Base-by-base conservation (phyloP, 2,329 filamentous ascomycete genomes). In the Amylocarpus encephaloides region DNA sequence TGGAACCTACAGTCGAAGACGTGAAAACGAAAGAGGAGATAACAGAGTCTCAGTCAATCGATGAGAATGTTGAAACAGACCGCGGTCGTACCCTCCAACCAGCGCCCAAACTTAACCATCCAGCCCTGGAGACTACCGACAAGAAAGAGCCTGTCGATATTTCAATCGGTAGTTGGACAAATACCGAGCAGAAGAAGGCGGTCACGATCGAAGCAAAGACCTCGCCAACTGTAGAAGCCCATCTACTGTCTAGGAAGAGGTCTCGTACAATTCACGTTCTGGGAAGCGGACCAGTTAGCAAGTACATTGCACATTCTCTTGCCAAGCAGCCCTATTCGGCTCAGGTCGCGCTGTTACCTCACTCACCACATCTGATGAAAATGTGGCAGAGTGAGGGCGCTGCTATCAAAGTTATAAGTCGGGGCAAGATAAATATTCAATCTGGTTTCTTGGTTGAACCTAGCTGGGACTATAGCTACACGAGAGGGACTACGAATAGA, bases 261-360 rank as follows among this genome's bases (percentile, higher is more conserved):
- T 15, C 45, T n/a, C 15, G 64, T 52, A 69, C 73, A 58, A 75
- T 85, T 61, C 74, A 87, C 59, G 74, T 90, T 12, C 63, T 88
- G 16, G 85, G 86, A 13, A 70, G 79, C 32, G 83, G 80, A 38
- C 79, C 76, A 59, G 71, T 85, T 36, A 85, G 84, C 22, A 78
- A 74, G 53, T 78, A 86, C 53, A 68, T 88, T 45, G 83, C 83
- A 11, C 82, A 88, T 65, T 76, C 79, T 22, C 67, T 90, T 35
- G 75, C 77, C 30, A 71, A 73, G 7, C 68, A 80, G 12, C 72
- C 74, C 6, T 71, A 77, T 49, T 75, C 80, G 12, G 83, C 83
- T n/a, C 78, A 82, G 0, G 70, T 87, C 22, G 81, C 79, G 5
- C 68, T 89, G 22, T 67, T 88, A 13, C 72, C 85, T 52, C 79